These are phyloP conservation scores for Polychaeton citri DNA, from an alignment of 2,329 filamentous ascomycete species.

Conservation along the genomic window DNA sequence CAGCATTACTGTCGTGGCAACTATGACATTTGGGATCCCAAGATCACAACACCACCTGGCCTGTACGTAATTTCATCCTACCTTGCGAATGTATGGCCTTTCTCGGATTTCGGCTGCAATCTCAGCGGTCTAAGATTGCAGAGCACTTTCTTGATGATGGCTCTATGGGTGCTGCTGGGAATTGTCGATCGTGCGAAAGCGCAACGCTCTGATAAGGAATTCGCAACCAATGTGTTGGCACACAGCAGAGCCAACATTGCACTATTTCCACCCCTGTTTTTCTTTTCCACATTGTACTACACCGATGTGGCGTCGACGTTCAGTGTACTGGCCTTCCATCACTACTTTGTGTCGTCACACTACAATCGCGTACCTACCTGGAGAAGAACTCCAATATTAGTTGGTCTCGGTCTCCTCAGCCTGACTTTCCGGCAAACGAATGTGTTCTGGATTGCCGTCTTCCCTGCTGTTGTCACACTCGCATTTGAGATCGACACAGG, in stretches of 20 bases:
- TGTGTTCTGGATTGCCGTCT: conserved; percentile 83
- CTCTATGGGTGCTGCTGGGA: conserved; percentile 16
- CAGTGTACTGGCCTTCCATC: conserved; percentile 58
- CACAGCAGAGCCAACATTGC: conserved; percentile 66
- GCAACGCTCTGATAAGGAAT: conserved; percentile 11
- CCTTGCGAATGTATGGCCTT: conserved; percentile 24
- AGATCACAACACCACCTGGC: conserved; percentile 91
- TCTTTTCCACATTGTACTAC: conserved; percentile 92
- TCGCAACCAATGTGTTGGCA: conserved; percentile 6
- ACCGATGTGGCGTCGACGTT: conserved; percentile 79
- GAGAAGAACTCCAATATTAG: conserved; percentile 8
- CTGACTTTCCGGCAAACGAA: conserved; percentile 86
- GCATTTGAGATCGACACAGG: conserved; percentile 39
- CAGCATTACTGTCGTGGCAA: conserved; percentile 69
- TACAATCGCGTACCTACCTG: conserved; percentile 8
- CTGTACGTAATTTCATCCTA: conserved; percentile 39
- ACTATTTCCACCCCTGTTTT: conserved; percentile 82
- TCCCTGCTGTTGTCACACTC: conserved; percentile 44
- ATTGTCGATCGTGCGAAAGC: conserved; percentile 10
- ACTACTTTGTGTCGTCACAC: conserved; percentile 30
- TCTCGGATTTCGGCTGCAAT: conserved; percentile 26
- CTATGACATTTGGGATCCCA: conserved; percentile 79
- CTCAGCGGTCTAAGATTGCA: conserved; percentile 26
- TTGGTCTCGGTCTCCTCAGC: conserved; percentile 49
- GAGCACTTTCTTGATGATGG: conserved; percentile 21